Evolutionary conservation across 1,284 basidiomycete genomes (phyloP), one percentile per base, ranked within the genome.

Genomic region (Pyrrhoderma noxium): DNA sequence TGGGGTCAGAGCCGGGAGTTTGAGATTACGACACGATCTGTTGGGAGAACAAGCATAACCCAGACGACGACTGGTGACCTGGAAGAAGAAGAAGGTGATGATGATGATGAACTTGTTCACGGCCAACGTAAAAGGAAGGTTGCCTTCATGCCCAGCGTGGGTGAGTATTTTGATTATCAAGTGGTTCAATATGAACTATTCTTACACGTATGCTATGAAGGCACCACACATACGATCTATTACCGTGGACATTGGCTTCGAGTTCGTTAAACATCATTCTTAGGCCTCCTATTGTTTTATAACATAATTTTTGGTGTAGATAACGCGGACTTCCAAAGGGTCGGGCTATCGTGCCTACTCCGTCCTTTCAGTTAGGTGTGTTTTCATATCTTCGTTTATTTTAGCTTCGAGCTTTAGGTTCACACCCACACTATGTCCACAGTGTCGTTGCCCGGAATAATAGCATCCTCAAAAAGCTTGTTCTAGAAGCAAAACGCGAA

Each of bases 361-460:
- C 39, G 74, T 83, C 51, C 73, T 90, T 58, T 89, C 86, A 68
- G 87, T 90, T 65, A 90, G 85, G 85, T 83, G 67, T 37, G 60
- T 56, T 14, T 44, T 25, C 21, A n/a, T 45, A 18, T 40, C 18
- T 49, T 23, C 41, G 48, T 47, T 41, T 40, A 51, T 45, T 40
- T 40, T 7, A 16, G n/a, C 21, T 22, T 16, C 58, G 49, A 55
- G 53, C 57, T 52, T 52, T 35, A 45, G 38, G 50, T 59, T 31
- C 11, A 31, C 60, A 57, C 45, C 56, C 27, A 52, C 53, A 51
- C 38, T 52, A 40, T 49, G n/a, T 37, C 43, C 44, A 50, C 35
- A 89, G 88, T 56, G 88, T 90, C 49, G 84, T 90, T 43, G 88
- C 87, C 18, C 82, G 88, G 42, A 90, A 79, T 64, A 90, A 90